Percentiles rank a stretch among this genome's conserved stretches.
These are phyloP conservation scores for Trametes hirsuta DNA, from an alignment of 1,284 basidiomycete genomes.

Conservation along the genomic window DNA sequence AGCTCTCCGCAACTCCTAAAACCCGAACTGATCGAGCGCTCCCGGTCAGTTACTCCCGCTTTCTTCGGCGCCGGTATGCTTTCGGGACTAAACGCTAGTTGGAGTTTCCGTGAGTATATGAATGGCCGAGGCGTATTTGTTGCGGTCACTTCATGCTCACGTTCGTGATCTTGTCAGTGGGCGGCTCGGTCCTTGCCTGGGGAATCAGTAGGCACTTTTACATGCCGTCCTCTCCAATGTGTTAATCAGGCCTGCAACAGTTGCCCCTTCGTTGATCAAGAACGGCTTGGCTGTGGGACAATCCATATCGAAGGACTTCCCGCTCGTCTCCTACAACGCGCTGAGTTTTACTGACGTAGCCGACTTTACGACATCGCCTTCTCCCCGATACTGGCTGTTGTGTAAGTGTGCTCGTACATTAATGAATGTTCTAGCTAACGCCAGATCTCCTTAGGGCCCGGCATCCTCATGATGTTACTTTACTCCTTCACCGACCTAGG, in stretches of 20 bases:
- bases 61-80: conserved; percentile 74
- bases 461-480: conserved; percentile 57
- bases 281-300: conserved; percentile 53
- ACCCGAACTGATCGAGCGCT: conserved; percentile 13
- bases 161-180: background rate
- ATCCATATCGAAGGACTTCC: conserved; percentile 45
- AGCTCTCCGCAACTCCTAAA: background rate
- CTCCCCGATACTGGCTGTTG: conserved; percentile 70
- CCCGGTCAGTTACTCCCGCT: conserved; percentile 57
- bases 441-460: conserved; percentile 46
- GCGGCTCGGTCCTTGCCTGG: conserved; percentile 62
- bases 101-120: conserved; percentile 56
- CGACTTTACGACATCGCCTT: conserved; percentile 46
- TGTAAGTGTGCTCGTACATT: conserved; percentile 29
- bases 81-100: conserved; percentile 66
- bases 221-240: no score
- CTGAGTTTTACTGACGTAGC: conserved; percentile 49
- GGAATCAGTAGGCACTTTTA: conserved; percentile 44
- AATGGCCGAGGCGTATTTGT: no score
- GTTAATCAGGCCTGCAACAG: background rate
- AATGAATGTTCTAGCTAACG: background rate
- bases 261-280: conserved; percentile 59
- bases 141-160: no score
- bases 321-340: conserved; percentile 45
- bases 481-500: conserved; percentile 41